A percentile compares a stretch with the other conserved stretches of the same genome.
Evolutionary conservation across 228 moss, liverwort and hornwort genomes (phyloP).

Genomic region (Sphagnum fallax): DNA sequence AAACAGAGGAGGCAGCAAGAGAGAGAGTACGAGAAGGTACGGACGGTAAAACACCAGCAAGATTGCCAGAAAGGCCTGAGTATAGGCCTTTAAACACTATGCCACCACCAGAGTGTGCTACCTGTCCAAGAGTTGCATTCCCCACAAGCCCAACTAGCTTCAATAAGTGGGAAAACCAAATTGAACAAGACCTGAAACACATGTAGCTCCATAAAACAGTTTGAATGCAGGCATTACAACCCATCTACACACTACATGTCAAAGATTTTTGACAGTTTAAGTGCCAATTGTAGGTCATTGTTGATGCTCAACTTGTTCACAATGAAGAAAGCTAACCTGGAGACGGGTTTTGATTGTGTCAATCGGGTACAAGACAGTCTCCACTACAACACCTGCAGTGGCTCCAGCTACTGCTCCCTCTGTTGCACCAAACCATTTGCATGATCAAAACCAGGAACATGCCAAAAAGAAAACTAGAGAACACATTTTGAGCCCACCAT

Average conservation of each 20-base stretch:
- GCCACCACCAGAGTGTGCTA: slow-evolving; percentile 78
- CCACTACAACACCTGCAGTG: slow-evolving; percentile 88
- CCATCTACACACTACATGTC: too few species aligned
- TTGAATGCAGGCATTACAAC: too few species aligned
- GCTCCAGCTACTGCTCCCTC: slow-evolving; percentile 98
- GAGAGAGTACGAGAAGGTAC: slow-evolving; percentile 46
- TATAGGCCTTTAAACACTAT: slow-evolving; percentile 89
- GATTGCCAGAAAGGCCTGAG: slow-evolving; percentile 93
- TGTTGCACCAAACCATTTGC: slow-evolving; percentile 13
- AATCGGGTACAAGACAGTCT: slow-evolving; percentile 92
- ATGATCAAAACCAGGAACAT: background rate
- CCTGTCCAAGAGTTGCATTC: slow-evolving; percentile 50
- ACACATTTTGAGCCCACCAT: background rate
- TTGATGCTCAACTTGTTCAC: too few species aligned
- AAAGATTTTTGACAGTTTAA: too few species aligned
- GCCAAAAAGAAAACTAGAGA: background rate
- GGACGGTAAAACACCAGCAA: slow-evolving; percentile 94
- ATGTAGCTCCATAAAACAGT: too few species aligned
- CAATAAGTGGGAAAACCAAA: background rate
- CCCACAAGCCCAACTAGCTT: slow-evolving; percentile 3
- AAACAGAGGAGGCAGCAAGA: background rate
- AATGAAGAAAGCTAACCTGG: slow-evolving; percentile 45
- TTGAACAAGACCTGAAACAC: too few species aligned
- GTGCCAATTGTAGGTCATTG: too few species aligned
- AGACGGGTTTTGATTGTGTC: slow-evolving; percentile 99